Percentiles rank a stretch among this genome's conserved stretches.
Conservation (phyloP, 2,329 filamentous ascomycete genomes). For the Cryphonectria naterciae region DNA sequence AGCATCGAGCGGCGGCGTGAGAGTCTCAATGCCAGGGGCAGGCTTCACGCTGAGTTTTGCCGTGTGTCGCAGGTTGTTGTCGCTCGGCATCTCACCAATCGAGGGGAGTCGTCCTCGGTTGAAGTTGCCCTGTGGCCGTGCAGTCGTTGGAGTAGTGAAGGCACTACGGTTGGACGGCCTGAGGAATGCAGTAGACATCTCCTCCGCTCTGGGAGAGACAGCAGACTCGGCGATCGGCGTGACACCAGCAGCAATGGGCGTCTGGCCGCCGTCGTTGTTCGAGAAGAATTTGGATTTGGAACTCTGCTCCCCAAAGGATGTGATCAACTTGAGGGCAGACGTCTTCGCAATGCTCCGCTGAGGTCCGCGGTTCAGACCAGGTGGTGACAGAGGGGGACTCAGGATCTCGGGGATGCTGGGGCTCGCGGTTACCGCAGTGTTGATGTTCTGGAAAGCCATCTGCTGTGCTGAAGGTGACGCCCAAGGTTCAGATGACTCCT, state of each 20-base stretch:
- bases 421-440: slow-evolving; percentile 32
- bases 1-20: slow-evolving; percentile 31
- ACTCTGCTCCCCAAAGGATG: slow-evolving; percentile 73
- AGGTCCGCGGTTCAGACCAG: slow-evolving; percentile 62
- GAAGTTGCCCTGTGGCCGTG: slow-evolving; percentile 63
- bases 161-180: slow-evolving; percentile 69
- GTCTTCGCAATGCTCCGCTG: slow-evolving; percentile 73
- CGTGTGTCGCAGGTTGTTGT: slow-evolving; percentile 38
- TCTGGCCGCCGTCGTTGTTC: slow-evolving; percentile 61
- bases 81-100: slow-evolving; percentile 69
- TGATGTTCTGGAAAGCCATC: slow-evolving; percentile 56
- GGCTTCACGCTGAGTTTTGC: slow-evolving; percentile 31
- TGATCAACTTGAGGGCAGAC: slow-evolving; percentile 87
- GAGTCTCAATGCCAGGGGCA: slow-evolving; percentile 19
- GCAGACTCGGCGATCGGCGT: slow-evolving; percentile 87
- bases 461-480: slow-evolving; percentile 77
- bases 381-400: slow-evolving; percentile 76
- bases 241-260: slow-evolving; percentile 79
- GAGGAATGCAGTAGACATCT: slow-evolving; percentile 69
- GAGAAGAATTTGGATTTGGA: slow-evolving; percentile 68
- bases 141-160: slow-evolving; percentile 71
- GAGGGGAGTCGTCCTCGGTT: slow-evolving; percentile 72
- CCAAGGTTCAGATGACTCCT: slow-evolving; percentile 86
- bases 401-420: slow-evolving; percentile 64
- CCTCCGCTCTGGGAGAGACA: slow-evolving; percentile 69